Conservation (phyloP, 352 stramenopile genomes). For the Discostella stelligera region DNA sequence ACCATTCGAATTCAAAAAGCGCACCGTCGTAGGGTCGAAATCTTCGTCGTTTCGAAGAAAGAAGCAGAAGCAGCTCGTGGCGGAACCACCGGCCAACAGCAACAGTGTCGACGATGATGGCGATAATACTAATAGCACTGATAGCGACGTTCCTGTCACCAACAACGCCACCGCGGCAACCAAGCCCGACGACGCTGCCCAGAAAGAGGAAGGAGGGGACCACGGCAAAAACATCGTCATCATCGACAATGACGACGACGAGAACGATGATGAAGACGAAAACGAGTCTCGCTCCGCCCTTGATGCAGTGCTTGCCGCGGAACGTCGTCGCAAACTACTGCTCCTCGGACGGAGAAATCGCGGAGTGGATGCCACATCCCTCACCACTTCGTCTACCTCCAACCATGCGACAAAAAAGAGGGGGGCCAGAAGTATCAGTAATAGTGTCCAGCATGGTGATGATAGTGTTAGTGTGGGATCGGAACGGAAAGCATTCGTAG, state of each 20-base stretch:
- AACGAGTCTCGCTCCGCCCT: slow-evolving; percentile 24
- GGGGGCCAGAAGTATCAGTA: no score
- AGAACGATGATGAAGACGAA: slow-evolving; percentile 23
- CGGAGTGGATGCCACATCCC: slow-evolving; percentile 23
- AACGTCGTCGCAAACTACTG: slow-evolving; percentile 37
- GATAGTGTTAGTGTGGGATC: background rate
- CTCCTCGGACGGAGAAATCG: slow-evolving; percentile 11
- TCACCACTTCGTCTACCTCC: background rate
- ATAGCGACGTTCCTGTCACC: background rate
- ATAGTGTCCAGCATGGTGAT: background rate
- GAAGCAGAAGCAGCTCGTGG: background rate
- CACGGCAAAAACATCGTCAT: background rate
- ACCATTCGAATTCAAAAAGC: no score
- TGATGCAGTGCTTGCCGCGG: slow-evolving; percentile 24
- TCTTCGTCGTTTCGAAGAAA: background rate
- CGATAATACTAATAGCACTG: background rate
- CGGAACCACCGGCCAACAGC: background rate
- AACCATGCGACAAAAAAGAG: background rate
- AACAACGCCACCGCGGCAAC: background rate
- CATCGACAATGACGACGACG: background rate
- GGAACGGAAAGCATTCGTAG: background rate
- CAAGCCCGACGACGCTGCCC: background rate
- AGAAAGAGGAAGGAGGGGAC: background rate
- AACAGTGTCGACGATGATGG: background rate
- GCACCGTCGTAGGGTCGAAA: background rate